Percentiles rank a stretch among this genome's conserved stretches.
These are phyloP conservation scores for Beauveria rudraprayagi DNA, from an alignment of 2,329 filamentous ascomycete genomes.

Conservation along the genomic window DNA sequence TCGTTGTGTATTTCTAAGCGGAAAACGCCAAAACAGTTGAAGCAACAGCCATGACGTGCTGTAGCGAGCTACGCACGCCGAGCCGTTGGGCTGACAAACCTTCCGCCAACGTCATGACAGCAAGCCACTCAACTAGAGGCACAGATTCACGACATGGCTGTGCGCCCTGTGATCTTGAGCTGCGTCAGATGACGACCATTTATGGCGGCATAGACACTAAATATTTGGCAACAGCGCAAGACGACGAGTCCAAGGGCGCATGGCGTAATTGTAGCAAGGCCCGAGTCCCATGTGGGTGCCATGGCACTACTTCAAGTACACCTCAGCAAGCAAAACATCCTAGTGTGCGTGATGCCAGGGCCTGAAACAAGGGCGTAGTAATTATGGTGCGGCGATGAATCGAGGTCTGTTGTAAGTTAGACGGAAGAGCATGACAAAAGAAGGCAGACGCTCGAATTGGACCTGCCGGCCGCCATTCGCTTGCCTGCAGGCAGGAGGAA, in stretches of 20 bases:
- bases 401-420: not conserved
- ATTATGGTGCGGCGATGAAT: not conserved
- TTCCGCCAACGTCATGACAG: not conserved
- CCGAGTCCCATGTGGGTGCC: no score
- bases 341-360: not conserved
- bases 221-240: not conserved
- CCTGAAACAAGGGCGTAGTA: not conserved
- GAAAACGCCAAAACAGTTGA: no score
- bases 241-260: not conserved
- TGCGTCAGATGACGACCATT: not conserved
- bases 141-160: not conserved
- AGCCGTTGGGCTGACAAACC: not conserved
- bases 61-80: not conserved
- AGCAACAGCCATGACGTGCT: not conserved
- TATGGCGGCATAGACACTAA: not conserved
- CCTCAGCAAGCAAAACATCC: not conserved
- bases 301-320: no score
- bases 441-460: no score
- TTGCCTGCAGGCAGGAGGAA: no score
- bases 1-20: not conserved
- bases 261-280: no score
- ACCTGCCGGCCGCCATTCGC: no score
- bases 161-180: slow-evolving; percentile 1
- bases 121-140: not conserved
- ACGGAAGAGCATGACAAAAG: not conserved